Evolutionary conservation across 1,284 basidiomycete species (phyloP).

Genomic region (Apiotrichum siamense): DNA sequence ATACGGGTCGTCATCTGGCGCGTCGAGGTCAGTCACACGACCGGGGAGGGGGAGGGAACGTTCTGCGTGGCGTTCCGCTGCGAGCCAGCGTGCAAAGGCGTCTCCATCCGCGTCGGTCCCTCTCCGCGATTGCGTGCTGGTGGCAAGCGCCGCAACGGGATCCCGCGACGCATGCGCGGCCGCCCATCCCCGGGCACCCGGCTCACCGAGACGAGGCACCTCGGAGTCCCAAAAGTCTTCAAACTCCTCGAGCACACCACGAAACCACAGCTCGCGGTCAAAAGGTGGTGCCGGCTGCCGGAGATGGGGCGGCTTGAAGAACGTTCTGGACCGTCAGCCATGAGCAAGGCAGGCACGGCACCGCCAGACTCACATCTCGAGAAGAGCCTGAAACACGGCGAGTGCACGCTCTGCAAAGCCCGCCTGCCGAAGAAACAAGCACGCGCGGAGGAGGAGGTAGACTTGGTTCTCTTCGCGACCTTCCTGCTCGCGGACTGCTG

Average conservation of each 20-base stretch:
- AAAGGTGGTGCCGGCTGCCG: constrained; percentile 14
- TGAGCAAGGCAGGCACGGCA: no score
- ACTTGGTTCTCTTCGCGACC: constrained; percentile 41
- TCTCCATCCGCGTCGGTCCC: no score
- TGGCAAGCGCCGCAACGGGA: background rate
- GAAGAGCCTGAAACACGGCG: constrained; percentile 50
- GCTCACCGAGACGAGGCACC: constrained; percentile 50
- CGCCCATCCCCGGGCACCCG: constrained; percentile 47
- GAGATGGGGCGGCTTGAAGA: constrained; percentile 41
- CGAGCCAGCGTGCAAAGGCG: constrained; percentile 65
- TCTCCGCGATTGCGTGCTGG: background rate
- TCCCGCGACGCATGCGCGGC: constrained; percentile 11
- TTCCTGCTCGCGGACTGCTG: constrained; percentile 9
- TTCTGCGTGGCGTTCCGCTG: constrained; percentile 56
- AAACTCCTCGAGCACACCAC: constrained; percentile 37
- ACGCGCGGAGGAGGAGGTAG: constrained; percentile 40
- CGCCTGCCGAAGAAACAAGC: constrained; percentile 62
- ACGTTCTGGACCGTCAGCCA: constrained; percentile 35
- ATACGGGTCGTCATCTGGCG: constrained; percentile 61
- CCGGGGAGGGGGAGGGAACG: constrained; percentile 51
- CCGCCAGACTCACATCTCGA: constrained; percentile 47
- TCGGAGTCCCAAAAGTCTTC: constrained; percentile 53
- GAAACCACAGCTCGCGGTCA: constrained; percentile 24
- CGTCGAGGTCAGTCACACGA: constrained; percentile 54
- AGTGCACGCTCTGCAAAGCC: constrained; percentile 50